phyloP scores from a whole-genome alignment of 257 asterid genomes.

The Nyctanthes arbortristis region DNA sequence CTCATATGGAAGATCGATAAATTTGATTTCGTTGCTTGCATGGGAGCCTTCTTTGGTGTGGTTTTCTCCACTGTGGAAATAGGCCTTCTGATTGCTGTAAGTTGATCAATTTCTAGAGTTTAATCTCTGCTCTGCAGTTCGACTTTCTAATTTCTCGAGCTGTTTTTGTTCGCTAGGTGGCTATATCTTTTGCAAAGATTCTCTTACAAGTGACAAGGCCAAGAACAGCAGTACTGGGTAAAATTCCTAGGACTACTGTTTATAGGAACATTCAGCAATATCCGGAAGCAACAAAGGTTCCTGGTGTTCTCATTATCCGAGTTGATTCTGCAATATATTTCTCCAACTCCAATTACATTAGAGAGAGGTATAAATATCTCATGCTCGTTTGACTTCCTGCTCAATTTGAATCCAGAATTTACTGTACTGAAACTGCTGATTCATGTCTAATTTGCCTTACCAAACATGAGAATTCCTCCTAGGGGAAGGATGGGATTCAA shows the following conservation, averaged over 20 bases:
- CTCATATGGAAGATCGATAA: slow-evolving; percentile 73
- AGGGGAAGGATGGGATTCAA: too few species aligned
- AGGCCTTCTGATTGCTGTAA: slow-evolving; percentile 75
- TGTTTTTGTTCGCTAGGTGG: slow-evolving; percentile 38
- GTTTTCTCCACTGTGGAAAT: slow-evolving; percentile 62
- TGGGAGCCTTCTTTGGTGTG: slow-evolving; percentile 85
- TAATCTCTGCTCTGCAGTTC: neutral
- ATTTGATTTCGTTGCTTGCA: slow-evolving; percentile 71
- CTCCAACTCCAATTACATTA: slow-evolving; percentile 67
- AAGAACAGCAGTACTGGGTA: slow-evolving; percentile 60
- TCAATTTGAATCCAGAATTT: too few species aligned
- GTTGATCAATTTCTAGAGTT: neutral
- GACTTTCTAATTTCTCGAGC: neutral
- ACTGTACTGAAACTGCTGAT: too few species aligned
- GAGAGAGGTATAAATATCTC: slow-evolving; percentile 54
- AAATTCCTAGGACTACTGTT: slow-evolving; percentile 58
- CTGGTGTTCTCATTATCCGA: slow-evolving; percentile 56
- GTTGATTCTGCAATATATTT: slow-evolving; percentile 79
- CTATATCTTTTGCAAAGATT: slow-evolving; percentile 68
- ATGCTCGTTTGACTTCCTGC: neutral
- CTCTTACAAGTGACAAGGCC: slow-evolving; percentile 86
- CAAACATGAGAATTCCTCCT: too few species aligned
- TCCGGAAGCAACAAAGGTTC: slow-evolving; percentile 68
- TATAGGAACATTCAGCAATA: slow-evolving; percentile 73
- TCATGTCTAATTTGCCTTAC: too few species aligned